Base-by-base conservation (phyloP, 169 alveolate species). In the Plasmodium coatneyi region DNA sequence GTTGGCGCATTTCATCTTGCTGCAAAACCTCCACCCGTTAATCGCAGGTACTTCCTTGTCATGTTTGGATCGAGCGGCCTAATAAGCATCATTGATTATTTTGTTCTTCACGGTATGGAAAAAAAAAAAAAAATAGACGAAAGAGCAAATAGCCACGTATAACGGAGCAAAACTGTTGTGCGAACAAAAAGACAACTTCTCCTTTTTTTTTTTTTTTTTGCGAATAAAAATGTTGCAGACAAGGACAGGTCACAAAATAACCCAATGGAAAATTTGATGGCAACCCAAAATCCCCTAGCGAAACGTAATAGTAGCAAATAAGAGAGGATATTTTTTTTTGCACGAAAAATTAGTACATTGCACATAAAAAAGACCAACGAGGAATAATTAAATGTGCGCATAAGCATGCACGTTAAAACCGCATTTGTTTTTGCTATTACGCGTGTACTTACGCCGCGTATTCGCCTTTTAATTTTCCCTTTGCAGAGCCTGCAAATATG, bases 31-130 rank as follows among this genome's bases (percentile, higher is more conserved):
- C 12, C 34, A 74, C 82, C 25, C 22, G 22, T 74, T 66, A 12
- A 28, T 32, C 43, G 34, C 71, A 89, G 94, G 94, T 89, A 89
- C 72, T 89, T 89, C 72, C 94, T 89, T 78, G 94, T 89, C 74
- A 89, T 89, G 94, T 89, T 89, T 66, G 87, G 94, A 10, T 89
- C 94, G 16, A 89, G 76, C 52, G 94, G 94, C 7, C 43, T 89
- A 41, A 89, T 89, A 54, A 89, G 94, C 82, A 89, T 89, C 25
- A 80, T 89, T 79, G 94, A 89, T 52, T 89, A 89, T 56, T 89
- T 89, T 56, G 87, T 89, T 39, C 94, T 89, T 89, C 87, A 89
- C 71, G 94, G 94, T 89, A 89, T n/a, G 72, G 25, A 82, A 82
- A 82, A 82, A 82, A 56, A 66, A 28, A 25, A 81, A 36, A 28